Base-by-base conservation (phyloP, 2,329 filamentous ascomycete genomes). In the Xylogone sp. region DNA sequence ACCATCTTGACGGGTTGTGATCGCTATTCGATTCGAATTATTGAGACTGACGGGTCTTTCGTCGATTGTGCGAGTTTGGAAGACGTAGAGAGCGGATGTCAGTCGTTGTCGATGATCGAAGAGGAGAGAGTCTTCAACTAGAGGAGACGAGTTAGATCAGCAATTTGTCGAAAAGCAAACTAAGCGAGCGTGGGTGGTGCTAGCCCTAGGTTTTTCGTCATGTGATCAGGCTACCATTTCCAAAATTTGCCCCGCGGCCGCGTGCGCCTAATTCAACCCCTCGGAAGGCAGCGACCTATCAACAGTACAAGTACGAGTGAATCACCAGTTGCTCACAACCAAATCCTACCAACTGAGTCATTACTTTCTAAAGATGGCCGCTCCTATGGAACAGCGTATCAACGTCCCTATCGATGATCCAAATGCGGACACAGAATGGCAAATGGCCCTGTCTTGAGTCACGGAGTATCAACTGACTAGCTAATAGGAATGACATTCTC, bases 361-460 rank as follows among this genome's bases (percentile, higher is more conserved):
- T 20, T 9, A n/a, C 34, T 42, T 46, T 21, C 20, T 19, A 43
- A 65, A 55, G 12, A 86, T 86, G 83, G 81, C 82, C 18, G 80
- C 81, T 27, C 82, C 83, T 31, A 63, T 71, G 59, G 83, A 87
- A 49, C 81, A 87, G 63, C 75, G 83, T 45, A 84, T 87, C 59
- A 78, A 78, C 64, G 94, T 99, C 54, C 91, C 92, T 43, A 87
- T 99, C 60, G 90, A 96, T 67, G 87, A 97, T 67, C 93, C 93
- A 27, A 96, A 97, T 66, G 94, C 91, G 56, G 94, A 99, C 68
- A 99, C 94, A 57, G 94, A 99, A 86, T 99, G 94, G 94, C 92
- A 75, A 53, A 59, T 49, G 27, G 31, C 27, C 39, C 47, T 19
- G 21, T 16, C 44, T 42, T 47, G 9, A 27, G 5, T 19, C 42